Base-by-base conservation (phyloP, 495 filamentous ascomycete genomes). In the Neurospora tetraspora region DNA sequence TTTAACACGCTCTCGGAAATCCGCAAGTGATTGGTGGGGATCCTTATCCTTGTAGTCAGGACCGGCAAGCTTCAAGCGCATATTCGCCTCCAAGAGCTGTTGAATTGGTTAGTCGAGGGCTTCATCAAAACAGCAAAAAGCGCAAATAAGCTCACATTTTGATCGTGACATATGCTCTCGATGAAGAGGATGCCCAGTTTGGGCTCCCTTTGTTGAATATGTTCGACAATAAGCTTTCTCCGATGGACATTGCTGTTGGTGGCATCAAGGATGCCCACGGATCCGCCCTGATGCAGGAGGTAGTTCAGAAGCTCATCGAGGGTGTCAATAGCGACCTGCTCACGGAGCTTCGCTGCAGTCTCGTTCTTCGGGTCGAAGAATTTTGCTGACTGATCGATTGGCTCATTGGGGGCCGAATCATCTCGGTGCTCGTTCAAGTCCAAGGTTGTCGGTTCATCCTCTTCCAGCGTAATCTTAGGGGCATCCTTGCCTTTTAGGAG, bases 181-280 rank as follows among this genome's bases (percentile, higher is more conserved):
- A 98, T 90, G 82, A 97, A 98, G 23, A 99, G 81, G 27, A 99
- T 92, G 36, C 94, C 94, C 38, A 99, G 84, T 53, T 91, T 91
- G 6, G 96, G 95, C 74, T 96, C 95, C 68, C 92, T 88, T 68
- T 90, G 83, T 70, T 93, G 91, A 77, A 99, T 92, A 72, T 90
- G 89, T 43, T 94, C 88, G 73, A 97, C 92, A 34, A 99, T 86
- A 2, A 91, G 87, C 80, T 96, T 91, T 65, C 96, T 87, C 27
- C 96, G 91, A 71, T 92, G 87, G 70, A 95, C 86, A 0, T 95
- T 99, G 82, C 94, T 97, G 83, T 99, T 99, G 3, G 96, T 99
- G 10, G 95, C 95, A 83, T 98, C 95, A 20, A 98, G 88, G 73
- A 98, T 98, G n/a, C 96, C 96, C n/a, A 99, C 91, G 69, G 93